Base-by-base conservation (phyloP, 2,329 filamentous ascomycete genomes). In the Paradendryphiella salina region DNA sequence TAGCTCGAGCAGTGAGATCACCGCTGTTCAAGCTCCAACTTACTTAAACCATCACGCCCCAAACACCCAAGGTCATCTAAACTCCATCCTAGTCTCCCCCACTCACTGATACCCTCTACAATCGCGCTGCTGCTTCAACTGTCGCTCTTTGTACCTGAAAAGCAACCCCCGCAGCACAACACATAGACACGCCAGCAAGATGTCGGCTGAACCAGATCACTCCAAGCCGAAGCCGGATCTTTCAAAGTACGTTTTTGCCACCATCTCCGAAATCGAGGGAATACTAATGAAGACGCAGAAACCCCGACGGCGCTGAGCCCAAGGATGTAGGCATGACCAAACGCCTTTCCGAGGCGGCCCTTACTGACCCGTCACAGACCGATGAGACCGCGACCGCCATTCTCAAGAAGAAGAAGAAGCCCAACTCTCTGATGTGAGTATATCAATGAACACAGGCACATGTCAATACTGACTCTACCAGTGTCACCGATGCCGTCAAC, bases 331-430 rank as follows among this genome's bases (percentile, higher is more conserved):
- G 50, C 60, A 59, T 59, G 32, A 17, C 50, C 53, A 33, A 29
- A 46, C 43, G 35, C 31, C 34, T 44, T 35, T 48, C 50, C 39
- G 50, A 54, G 43, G 41, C 36, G 35, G 58, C 48, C 48, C 50
- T 56, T 52, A 64, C 72, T 75, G 57, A 74, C 65, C 58, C 61
- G 50, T 62, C 60, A 60, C 61, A 95, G 86, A 86, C 90, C 69
- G 89, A 96, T 75, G 94, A 96, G 73, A 90, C 87, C 57, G 85
- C 94, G 45, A 99, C 94, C 37, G 94, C 94, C 64, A 99, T 99
- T 68, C 85, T 99, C 71, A 97, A 96, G 82, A 97, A 97, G 85
- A 99, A 99, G 88, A 99, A 99, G 92, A 99, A 99, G 90, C 92
- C 92, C 68, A 99, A 99, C 79, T 95, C 93, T 72, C 79, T 99